Base-by-base conservation (phyloP, 2,329 filamentous ascomycete genomes). In the Cyphellophora attinorum region DNA sequence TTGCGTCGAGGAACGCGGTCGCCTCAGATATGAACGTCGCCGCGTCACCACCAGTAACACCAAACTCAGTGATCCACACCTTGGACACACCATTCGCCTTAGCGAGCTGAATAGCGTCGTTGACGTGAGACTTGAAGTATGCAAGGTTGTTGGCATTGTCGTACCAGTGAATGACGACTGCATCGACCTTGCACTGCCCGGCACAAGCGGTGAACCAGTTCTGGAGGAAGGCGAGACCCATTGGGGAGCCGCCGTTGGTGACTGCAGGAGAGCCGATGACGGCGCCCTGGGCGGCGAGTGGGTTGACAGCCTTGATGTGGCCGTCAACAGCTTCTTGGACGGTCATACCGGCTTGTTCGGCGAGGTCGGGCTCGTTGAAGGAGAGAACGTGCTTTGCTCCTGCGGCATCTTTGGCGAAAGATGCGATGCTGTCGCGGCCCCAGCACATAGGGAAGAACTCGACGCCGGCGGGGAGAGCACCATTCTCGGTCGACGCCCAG, bases 31-130 rank as follows among this genome's bases (percentile, higher is more conserved):
- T 45, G 51, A 65, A 65, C 16, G 49, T 41, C 11, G 48, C 38
- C 3, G 37, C 40, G 5, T 47, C 43, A 6, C 49, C 34, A 2
- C 49, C 32, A 1, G 46, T 35, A 25, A 59, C 53, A 6, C 54
- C 58, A 41, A 65, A 66, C 46, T 67, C 64, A 2, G 64, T 62
- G 12, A 67, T 40, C 64, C 64, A 67, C 39, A 66, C 53, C 30
- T 59, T 55, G n/a, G 45, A 29, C 19, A 67, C 53, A 13, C 43
- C 46, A 33, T 62, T 46, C 10, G 51, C 31, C 3, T 36, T 27
- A 1, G 58, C 61, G 6, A 60, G 25, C 6, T 42, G 33, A 34
- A 59, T 52, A 12, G 61, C 58, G 28, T 56, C 37, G 10, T 46
- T 35, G 27, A 65, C 53, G 25, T 62, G 58, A 5, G 38, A 35